Evolutionary conservation across 495 filamentous ascomycete genomes (phyloP), one percentile per base, ranked within the genome.

Genomic region (Aspergillus egyptiacus): DNA sequence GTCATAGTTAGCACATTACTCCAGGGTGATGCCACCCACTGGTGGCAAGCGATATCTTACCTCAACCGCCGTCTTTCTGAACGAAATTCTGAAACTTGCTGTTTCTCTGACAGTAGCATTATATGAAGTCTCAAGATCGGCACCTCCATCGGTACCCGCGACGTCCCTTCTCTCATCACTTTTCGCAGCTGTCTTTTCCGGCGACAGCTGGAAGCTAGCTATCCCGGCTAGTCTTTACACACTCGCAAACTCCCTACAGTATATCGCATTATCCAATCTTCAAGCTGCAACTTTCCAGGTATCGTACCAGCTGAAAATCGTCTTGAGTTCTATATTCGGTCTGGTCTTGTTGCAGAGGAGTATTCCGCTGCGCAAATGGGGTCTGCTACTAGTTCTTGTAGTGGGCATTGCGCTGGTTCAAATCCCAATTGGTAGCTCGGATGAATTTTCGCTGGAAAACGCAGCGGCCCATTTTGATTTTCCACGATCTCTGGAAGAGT

Each of bases 171-270:
- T 95, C 65, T 80, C 79, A 52, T 82, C 87, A 53, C 79, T 97
- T n/a, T 83, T 78, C 55, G 78, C 74, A 37, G 79, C 85, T 11
- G 83, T 96, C 0, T 95, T 96, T 61, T 84, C 86, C 2, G 83
- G 85, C n/a, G 93, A 98, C 56, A 87, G 88, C 57, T 98, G 93
- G 93, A 96, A 96, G 66, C 62, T 98, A 53, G 89, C 88, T 5
- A 85, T 97, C 30, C 91, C 93, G 0, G 93, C 90, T 6, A 76
- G 80, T 33, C 74, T 97, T 2, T 96, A 95, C 60, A 95, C 93
- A 0, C 54, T 96, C 20, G 87, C 96, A 58, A 96, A 95, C 61
- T 86, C 84, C 3, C 69, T 98, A 15, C 89, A 96, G 66, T 98
- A 96, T 65, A 77, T 95, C 40, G 93, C 89, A 2, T 78, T 97